These are phyloP conservation scores for Volvox africanus DNA, from an alignment of 139 green algal genomes.

Conservation along the genomic window DNA sequence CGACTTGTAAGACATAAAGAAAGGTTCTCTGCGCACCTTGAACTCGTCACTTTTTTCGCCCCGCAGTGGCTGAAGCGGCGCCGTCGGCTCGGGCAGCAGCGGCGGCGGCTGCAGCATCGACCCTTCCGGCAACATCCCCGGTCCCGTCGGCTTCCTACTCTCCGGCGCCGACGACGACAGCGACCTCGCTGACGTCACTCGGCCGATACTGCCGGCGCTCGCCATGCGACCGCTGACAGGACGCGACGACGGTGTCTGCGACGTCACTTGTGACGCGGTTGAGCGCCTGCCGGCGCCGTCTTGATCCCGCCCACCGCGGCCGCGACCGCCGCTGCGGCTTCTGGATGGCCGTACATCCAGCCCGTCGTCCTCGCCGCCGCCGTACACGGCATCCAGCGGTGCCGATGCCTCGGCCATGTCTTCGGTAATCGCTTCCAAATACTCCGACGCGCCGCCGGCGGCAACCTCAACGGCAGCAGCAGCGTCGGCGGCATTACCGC, in stretches of 20 bases:
- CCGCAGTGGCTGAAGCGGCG: slow-evolving; percentile 8
- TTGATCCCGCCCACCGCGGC: slow-evolving; percentile 7
- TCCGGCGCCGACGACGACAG: not conserved
- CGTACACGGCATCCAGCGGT: slow-evolving; percentile 5
- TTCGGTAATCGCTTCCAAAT: slow-evolving; percentile 18
- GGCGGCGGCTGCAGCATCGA: slow-evolving; percentile 8
- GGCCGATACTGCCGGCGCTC: not conserved
- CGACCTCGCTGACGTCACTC: not conserved
- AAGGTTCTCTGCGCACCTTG: slow-evolving; percentile 5
- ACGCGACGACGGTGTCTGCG: not conserved
- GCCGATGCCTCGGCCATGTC: slow-evolving; percentile 35
- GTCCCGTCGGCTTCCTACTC: not conserved
- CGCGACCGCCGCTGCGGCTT: not conserved
- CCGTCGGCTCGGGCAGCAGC: slow-evolving; percentile 30
- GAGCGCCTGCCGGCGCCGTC: slow-evolving; percentile 10
- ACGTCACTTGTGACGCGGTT: not conserved
- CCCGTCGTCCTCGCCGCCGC: slow-evolving; percentile 20
- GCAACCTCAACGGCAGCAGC: not conserved
- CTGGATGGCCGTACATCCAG: slow-evolving; percentile 34
- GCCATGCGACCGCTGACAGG: slow-evolving; percentile 2
- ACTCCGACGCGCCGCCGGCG: slow-evolving; percentile 6
- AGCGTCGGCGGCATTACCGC: not conserved
- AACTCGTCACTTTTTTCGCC: slow-evolving; percentile 40
- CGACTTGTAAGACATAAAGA: not conserved
- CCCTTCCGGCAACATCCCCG: not conserved